A percentile compares a stretch with the other conserved stretches of the same genome.
Evolutionary conservation across 1,284 basidiomycete genomes (phyloP).

Genomic region (Ceratobasidium sp.): DNA sequence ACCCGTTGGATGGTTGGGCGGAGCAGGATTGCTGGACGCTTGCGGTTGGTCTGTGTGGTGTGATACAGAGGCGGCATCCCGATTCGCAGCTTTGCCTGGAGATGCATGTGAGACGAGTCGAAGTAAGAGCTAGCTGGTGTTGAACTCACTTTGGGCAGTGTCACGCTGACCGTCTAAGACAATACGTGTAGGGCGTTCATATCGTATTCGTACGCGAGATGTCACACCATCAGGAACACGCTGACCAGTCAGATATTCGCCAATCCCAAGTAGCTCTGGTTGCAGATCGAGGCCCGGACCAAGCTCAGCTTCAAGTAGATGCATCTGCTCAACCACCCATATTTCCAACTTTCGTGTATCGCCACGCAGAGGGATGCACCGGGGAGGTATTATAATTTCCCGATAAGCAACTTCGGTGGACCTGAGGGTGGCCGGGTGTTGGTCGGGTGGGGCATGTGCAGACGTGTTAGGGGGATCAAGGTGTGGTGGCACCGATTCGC

Average conservation of each 20-base stretch:
- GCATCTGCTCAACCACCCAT: slow-evolving; percentile 39
- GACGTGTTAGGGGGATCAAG: not conserved
- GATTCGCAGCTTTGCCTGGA: not conserved
- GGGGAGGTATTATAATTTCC: slow-evolving; percentile 13
- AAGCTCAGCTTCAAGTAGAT: slow-evolving; percentile 32
- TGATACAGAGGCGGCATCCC: not conserved
- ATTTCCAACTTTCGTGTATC: slow-evolving; percentile 21
- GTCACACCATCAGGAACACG: not conserved
- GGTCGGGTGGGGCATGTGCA: not conserved
- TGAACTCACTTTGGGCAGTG: not conserved
- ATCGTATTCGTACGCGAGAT: slow-evolving; percentile 21
- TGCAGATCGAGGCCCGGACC: slow-evolving; percentile 14
- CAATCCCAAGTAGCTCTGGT: slow-evolving; percentile 28
- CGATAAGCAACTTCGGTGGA: slow-evolving; percentile 6
- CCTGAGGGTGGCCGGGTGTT: not conserved
- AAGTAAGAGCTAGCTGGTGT: not conserved
- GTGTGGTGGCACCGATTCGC: not conserved
- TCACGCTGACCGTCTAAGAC: too few relatives aligned
- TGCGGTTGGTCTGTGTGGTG: not conserved
- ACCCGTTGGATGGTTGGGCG: not conserved
- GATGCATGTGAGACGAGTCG: not conserved
- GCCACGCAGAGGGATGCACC: slow-evolving; percentile 3
- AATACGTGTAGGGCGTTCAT: not conserved
- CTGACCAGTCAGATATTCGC: slow-evolving; percentile 20
- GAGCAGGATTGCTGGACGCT: too few relatives aligned